phyloP scores from a whole-genome alignment of 129 eudicot genomes.

The Heracleum sosnowskyi region DNA sequence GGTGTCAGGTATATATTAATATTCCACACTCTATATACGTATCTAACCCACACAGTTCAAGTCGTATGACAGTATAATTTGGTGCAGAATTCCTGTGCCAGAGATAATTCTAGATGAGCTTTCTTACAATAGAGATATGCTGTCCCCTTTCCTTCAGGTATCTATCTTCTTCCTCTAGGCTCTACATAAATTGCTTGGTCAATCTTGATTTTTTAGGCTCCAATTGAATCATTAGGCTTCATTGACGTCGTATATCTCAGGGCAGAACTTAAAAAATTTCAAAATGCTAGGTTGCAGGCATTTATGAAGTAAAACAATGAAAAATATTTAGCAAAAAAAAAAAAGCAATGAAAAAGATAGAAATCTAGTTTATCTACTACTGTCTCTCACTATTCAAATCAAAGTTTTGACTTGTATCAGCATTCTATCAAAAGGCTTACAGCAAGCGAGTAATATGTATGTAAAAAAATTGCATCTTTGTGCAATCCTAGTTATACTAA shows the following conservation, averaged over 20 bases:
- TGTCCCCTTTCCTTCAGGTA: constrained; percentile 76
- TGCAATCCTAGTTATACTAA: background rate
- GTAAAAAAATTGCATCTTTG: background rate
- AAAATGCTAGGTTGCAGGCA: background rate
- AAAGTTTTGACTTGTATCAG: background rate
- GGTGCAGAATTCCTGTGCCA: constrained; percentile 56
- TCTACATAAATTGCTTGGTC: background rate
- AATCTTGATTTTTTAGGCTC: background rate
- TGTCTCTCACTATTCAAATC: background rate
- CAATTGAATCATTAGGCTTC: background rate
- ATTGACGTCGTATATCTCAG: background rate
- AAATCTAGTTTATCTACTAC: background rate
- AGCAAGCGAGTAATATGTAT: background rate
- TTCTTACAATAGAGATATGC: constrained; percentile 42
- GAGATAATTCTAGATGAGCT: constrained; percentile 83
- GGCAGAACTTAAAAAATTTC: background rate
- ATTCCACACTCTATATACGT: background rate
- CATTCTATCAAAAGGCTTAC: background rate
- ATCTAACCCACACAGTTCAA: background rate
- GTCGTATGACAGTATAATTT: constrained; percentile 12
- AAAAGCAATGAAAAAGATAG: background rate
- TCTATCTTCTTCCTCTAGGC: constrained; percentile 1
- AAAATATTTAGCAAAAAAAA: too few species aligned
- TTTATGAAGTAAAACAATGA: background rate
- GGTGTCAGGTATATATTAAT: constrained; percentile 49